Conservation (phyloP, 1,139 yeast species). For the Scheffersomyces insectosa region DNA sequence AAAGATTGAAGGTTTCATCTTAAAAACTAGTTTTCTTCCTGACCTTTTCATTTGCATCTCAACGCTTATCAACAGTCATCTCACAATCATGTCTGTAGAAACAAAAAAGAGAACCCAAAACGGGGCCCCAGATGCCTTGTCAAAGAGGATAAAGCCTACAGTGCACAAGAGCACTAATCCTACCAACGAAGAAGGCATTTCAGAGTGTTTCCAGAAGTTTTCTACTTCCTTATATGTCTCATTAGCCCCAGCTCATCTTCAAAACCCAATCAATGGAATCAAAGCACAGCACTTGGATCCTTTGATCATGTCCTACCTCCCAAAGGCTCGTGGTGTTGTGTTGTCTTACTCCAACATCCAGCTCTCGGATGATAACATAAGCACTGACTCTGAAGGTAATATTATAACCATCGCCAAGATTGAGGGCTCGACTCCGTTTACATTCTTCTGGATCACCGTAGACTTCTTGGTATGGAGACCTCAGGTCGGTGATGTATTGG, state of each 20-base stretch:
- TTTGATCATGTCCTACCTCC: conserved; percentile 77
- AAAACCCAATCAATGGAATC: conserved; percentile 73
- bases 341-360: conserved; percentile 71
- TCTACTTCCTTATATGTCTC: conserved; percentile 74
- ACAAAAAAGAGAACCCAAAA: neutral
- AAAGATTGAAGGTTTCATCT: too few species aligned
- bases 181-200: conserved; percentile 39
- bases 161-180: conserved; percentile 35
- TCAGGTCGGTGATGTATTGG: conserved; percentile 74
- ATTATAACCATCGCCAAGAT: conserved; percentile 56
- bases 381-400: conserved; percentile 28
- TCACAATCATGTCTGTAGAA: neutral
- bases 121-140: neutral
- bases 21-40: too few species aligned
- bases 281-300: conserved; percentile 88
- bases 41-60: neutral
- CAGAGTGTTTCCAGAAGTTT: conserved; percentile 67
- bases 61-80: neutral
- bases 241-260: conserved; percentile 76
- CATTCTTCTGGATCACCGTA: conserved; percentile 84
- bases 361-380: conserved; percentile 34
- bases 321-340: conserved; percentile 77
- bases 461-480: conserved; percentile 91
- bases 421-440: conserved; percentile 81
- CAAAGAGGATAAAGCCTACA: conserved; percentile 20